Evolutionary conservation across 176 grass and related monocot genomes (phyloP).

Genomic region (Ensete glaucum): DNA sequence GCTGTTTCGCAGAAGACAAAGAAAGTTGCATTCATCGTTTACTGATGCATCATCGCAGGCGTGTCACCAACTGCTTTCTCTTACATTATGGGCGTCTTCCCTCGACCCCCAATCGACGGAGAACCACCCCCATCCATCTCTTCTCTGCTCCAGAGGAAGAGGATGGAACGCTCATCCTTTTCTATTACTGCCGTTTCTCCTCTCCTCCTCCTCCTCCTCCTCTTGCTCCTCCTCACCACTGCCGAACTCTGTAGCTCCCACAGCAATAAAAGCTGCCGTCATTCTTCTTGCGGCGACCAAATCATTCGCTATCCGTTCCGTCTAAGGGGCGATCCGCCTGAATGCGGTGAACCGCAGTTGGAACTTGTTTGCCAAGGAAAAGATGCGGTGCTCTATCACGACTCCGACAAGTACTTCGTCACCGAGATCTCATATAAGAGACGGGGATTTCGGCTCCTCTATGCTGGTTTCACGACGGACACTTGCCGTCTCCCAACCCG

Average conservation of each 20-base stretch:
- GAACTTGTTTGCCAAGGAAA: neutral
- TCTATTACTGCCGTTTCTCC: neutral
- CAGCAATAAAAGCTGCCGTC: neutral
- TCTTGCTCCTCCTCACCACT: neutral
- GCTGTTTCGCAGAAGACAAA: too few relatives aligned
- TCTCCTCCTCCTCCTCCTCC: neutral
- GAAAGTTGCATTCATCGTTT: too few relatives aligned
- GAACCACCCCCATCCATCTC: too few relatives aligned
- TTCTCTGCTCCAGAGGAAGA: neutral
- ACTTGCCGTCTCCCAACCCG: neutral
- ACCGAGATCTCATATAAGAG: neutral
- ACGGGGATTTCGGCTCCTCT: neutral
- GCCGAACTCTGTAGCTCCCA: neutral
- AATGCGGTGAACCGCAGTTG: neutral
- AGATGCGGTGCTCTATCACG: neutral
- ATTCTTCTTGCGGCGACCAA: neutral
- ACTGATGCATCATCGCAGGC: too few relatives aligned
- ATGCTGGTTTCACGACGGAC: neutral
- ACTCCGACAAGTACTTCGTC: neutral
- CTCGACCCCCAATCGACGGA: too few relatives aligned
- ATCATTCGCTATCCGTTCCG: neutral
- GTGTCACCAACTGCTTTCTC: too few relatives aligned
- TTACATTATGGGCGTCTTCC: too few relatives aligned
- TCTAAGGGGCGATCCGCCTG: neutral
- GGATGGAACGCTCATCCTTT: neutral